Conservation (phyloP, 2,329 filamentous ascomycete species). For the Neofusicoccum sp. region DNA sequence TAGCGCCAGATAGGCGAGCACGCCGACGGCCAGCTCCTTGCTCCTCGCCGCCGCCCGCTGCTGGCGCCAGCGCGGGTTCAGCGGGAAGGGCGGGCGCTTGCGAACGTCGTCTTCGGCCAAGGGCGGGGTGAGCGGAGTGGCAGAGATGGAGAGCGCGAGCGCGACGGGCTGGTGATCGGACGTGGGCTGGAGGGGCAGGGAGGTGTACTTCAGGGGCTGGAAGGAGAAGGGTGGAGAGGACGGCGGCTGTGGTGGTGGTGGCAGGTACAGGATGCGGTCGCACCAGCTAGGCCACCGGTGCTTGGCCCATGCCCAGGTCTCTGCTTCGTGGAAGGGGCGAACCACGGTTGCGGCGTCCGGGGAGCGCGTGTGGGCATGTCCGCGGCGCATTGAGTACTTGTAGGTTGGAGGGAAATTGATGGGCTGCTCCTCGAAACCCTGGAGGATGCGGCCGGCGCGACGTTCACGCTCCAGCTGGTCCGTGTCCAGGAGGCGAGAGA, state of each 20-base stretch:
- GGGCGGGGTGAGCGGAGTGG: slow-evolving; percentile 41
- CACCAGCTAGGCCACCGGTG: slow-evolving; percentile 94
- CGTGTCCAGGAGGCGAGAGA: slow-evolving; percentile 64
- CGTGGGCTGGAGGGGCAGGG: slow-evolving; percentile 75
- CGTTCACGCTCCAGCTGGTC: slow-evolving; percentile 83
- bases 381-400: slow-evolving; percentile 67
- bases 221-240: slow-evolving; percentile 44
- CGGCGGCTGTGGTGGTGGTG: slow-evolving; percentile 21
- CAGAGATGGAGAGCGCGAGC: slow-evolving; percentile 68
- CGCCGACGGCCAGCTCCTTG: slow-evolving; percentile 63
- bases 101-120: slow-evolving; percentile 39
- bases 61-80: slow-evolving; percentile 60
- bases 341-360: not conserved
- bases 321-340: slow-evolving; percentile 23
- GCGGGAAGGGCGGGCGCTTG: slow-evolving; percentile 56
- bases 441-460: slow-evolving; percentile 68
- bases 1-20: slow-evolving; percentile 56
- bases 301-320: slow-evolving; percentile 71
- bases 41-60: slow-evolving; percentile 57
- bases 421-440: slow-evolving; percentile 73
- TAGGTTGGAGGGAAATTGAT: slow-evolving; percentile 90
- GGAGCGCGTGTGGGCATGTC: slow-evolving; percentile 43
- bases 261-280: slow-evolving; percentile 80
- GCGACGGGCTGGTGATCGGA: slow-evolving; percentile 89
- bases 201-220: slow-evolving; percentile 65